phyloP scores from a whole-genome alignment of 352 stramenopile genomes.

The Pythium rishiriense region DNA sequence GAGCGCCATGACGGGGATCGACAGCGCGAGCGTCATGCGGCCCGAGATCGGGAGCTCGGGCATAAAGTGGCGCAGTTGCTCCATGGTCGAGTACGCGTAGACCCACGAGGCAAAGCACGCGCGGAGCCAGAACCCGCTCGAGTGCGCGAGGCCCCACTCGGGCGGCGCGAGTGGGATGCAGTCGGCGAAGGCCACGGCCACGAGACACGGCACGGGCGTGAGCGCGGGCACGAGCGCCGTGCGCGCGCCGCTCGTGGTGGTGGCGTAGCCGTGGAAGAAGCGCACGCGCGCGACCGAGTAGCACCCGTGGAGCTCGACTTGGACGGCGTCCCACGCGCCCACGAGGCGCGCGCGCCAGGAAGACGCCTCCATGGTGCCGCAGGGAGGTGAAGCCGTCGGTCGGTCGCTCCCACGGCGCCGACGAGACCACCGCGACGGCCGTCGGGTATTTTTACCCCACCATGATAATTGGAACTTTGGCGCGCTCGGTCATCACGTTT shows the following conservation, averaged over 20 bases:
- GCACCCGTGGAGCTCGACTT: conserved; percentile 34
- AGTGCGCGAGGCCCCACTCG: not conserved
- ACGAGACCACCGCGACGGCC: too few relatives aligned
- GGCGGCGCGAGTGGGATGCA: conserved; percentile 10
- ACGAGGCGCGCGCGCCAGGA: not conserved
- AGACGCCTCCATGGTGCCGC: too few relatives aligned
- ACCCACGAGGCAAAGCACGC: not conserved
- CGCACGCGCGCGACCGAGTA: conserved; percentile 30
- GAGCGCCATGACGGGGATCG: not conserved
- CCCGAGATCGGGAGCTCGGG: not conserved
- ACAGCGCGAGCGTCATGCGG: not conserved
- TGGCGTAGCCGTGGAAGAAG: conserved; percentile 16
- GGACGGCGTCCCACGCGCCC: not conserved
- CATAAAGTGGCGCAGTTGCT: not conserved
- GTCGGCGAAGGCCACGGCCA: not conserved
- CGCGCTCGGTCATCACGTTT: too few relatives aligned
- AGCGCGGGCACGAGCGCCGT: conserved; percentile 10
- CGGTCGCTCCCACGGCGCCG: too few relatives aligned
- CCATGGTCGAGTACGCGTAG: not conserved
- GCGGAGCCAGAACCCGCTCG: not conserved
- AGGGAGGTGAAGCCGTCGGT: too few relatives aligned
- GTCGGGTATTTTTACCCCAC: too few relatives aligned
- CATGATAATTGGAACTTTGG: too few relatives aligned
- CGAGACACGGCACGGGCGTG: conserved; percentile 15
- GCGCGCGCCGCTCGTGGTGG: not conserved